phyloP scores from a whole-genome alignment of 306 rosid genomes.

The Cucumis sativus region DNA sequence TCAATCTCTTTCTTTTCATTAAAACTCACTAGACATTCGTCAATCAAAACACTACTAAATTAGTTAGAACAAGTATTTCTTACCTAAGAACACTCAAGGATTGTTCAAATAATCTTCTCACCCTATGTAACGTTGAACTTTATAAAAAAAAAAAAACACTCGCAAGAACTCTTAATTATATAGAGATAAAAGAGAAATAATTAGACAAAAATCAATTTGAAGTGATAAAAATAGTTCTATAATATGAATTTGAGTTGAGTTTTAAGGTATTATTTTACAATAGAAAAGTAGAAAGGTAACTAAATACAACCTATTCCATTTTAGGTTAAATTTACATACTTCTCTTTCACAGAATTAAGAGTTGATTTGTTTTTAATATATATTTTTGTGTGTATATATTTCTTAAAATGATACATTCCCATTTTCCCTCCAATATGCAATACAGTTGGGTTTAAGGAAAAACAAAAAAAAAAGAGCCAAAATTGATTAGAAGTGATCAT shows the following conservation, averaged over 20 bases:
- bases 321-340: not conserved
- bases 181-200: not conserved
- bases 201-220: not conserved
- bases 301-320: not conserved
- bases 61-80: no score
- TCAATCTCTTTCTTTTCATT: not conserved
- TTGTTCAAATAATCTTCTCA: no score
- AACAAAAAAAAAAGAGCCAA: not conserved
- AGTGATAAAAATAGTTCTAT: not conserved
- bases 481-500: not conserved
- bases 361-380: no score
- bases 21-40: not conserved
- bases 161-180: no score
- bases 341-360: not conserved
- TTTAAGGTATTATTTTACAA: not conserved
- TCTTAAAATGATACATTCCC: not conserved
- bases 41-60: no score
- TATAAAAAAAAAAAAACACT: no score
- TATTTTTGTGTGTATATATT: not conserved
- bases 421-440: not conserved
- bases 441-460: not conserved
- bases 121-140: no score
- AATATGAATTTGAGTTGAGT: not conserved
- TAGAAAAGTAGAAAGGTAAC: not conserved
- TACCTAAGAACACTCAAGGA: no score